Conservation (phyloP, 768 basidiomycete genomes). For the Mycena galopus region DNA sequence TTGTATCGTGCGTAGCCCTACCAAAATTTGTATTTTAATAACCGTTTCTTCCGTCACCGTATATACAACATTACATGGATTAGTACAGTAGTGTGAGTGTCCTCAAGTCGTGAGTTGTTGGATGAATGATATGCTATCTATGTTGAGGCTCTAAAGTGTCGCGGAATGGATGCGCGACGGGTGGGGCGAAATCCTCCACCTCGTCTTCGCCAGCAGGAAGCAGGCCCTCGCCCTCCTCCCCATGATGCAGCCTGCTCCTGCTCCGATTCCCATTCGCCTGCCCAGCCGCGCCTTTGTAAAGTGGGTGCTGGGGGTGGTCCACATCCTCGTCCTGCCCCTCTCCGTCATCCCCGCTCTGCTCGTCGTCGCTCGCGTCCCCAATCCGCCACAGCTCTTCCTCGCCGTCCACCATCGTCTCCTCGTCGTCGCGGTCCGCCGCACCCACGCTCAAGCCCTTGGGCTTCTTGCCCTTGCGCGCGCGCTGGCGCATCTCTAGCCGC, state of each 20-base stretch:
- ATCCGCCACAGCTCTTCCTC: slow-evolving; percentile 76
- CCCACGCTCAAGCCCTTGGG: slow-evolving; percentile 41
- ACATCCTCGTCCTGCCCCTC: slow-evolving; percentile 59
- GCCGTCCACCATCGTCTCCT: slow-evolving; percentile 55
- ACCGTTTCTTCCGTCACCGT: background rate
- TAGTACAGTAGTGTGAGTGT: slow-evolving; percentile 17
- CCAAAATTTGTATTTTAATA: slow-evolving; percentile 15
- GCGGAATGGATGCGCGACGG: slow-evolving; percentile 12
- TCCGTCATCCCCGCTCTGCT: slow-evolving; percentile 45
- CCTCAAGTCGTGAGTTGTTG: background rate
- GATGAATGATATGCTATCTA: slow-evolving; percentile 7
- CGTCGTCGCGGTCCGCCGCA: slow-evolving; percentile 45
- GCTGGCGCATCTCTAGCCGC: slow-evolving; percentile 37
- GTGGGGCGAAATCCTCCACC: slow-evolving; percentile 23
- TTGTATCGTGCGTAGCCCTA: slow-evolving; percentile 13
- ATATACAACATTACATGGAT: slow-evolving; percentile 26
- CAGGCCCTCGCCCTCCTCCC: slow-evolving; percentile 59
- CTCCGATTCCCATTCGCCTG: slow-evolving; percentile 35
- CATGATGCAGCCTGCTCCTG: slow-evolving; percentile 34
- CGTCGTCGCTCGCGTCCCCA: slow-evolving; percentile 79
- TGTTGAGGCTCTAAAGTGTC: slow-evolving; percentile 6
- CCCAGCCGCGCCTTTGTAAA: slow-evolving; percentile 43
- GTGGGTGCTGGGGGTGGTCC: slow-evolving; percentile 58
- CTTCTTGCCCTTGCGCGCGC: slow-evolving; percentile 35
- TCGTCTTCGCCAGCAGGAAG: slow-evolving; percentile 54